Conservation (phyloP, 352 stramenopile genomes). For the Peronospora tabacina region DNA sequence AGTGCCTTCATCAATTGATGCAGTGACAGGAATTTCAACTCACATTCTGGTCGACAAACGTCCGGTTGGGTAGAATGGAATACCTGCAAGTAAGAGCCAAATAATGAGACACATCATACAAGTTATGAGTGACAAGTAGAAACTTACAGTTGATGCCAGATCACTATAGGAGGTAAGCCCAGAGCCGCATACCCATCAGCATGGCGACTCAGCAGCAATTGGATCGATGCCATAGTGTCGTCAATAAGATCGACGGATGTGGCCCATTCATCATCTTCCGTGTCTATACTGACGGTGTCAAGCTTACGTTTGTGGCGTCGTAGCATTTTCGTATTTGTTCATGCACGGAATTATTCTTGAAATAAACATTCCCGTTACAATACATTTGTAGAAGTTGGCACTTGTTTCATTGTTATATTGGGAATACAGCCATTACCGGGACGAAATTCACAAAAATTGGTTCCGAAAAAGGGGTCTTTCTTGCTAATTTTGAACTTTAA, state of each 20-base stretch:
- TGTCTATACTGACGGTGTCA: not conserved
- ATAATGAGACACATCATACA: not conserved
- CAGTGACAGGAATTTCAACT: not conserved
- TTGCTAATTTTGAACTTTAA: too few species aligned
- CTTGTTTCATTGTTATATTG: too few species aligned
- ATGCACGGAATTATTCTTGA: too few species aligned
- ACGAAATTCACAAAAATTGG: too few species aligned
- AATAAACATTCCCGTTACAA: too few species aligned
- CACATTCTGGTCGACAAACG: constrained; percentile 59
- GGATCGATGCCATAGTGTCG: constrained; percentile 43
- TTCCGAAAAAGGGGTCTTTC: too few species aligned
- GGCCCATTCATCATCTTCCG: constrained; percentile 26
- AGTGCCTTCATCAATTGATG: not conserved
- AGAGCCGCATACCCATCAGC: constrained; percentile 28
- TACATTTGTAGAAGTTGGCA: too few species aligned
- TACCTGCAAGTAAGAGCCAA: constrained; percentile 29
- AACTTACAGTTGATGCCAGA: constrained; percentile 56
- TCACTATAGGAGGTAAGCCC: constrained; percentile 32
- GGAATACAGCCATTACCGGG: too few species aligned
- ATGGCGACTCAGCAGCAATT: constrained; percentile 45
- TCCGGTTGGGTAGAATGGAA: constrained; percentile 45
- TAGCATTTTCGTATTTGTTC: constrained; percentile 14
- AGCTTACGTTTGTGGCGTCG: constrained; percentile 28
- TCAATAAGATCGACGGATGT: constrained; percentile 31
- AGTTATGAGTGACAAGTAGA: not conserved